Evolutionary conservation across 2,329 filamentous ascomycete species (phyloP).

Genomic region (Penicillium brasilianum): DNA sequence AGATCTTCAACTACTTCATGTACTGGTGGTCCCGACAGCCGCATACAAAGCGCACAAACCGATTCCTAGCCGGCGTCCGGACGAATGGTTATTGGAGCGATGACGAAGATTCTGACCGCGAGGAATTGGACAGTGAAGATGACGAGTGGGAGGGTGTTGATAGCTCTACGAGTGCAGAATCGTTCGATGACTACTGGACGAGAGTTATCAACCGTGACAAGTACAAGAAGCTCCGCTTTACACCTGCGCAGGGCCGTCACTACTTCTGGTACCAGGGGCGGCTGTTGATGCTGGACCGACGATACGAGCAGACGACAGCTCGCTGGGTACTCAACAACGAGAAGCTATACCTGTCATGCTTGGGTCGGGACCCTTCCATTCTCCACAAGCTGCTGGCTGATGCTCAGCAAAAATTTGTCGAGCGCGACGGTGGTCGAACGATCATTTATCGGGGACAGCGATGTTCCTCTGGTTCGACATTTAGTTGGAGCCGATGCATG

Average conservation of each 20-base stretch:
- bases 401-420: constrained; percentile 43
- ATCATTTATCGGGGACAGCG: constrained; percentile 46
- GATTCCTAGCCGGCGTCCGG: constrained; percentile 69
- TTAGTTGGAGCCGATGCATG: constrained; percentile 45
- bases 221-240: constrained; percentile 57
- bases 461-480: constrained; percentile 20
- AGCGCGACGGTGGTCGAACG: constrained; percentile 43
- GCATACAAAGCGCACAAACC: constrained; percentile 64
- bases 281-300: constrained; percentile 51
- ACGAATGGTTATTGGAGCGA: constrained; percentile 47
- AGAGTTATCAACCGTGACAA: constrained; percentile 46
- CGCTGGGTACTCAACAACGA: constrained; percentile 35
- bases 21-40: constrained; percentile 68
- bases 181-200: constrained; percentile 47
- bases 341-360: constrained; percentile 41
- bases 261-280: constrained; percentile 70
- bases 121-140: constrained; percentile 21
- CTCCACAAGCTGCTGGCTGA: constrained; percentile 43
- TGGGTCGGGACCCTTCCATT: constrained; percentile 42
- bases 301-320: constrained; percentile 29
- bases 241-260: constrained; percentile 69
- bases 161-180: constrained; percentile 46
- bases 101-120: constrained; percentile 28
- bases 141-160: constrained; percentile 36
- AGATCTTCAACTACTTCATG: constrained; percentile 75